Evolutionary conservation across 306 rosid species (phyloP).

Genomic region (Lathyrus tuberosus): DNA sequence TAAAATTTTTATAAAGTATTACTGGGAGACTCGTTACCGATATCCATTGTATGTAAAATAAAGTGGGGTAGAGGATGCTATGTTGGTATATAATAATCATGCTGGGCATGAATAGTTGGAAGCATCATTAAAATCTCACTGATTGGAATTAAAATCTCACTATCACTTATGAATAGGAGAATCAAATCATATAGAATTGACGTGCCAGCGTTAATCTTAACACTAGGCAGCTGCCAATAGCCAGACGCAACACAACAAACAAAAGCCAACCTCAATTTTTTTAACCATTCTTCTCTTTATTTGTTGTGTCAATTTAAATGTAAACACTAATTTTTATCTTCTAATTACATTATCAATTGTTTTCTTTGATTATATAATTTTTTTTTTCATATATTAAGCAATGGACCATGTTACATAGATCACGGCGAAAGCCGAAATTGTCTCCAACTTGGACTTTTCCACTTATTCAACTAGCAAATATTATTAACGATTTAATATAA

Average conservation of each 20-base stretch:
- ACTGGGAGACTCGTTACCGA: too few species aligned
- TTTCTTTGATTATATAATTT: too few species aligned
- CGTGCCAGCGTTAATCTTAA: slow-evolving; percentile 4
- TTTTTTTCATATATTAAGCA: too few species aligned
- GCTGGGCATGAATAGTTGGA: slow-evolving; percentile 21
- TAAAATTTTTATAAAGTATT: too few species aligned
- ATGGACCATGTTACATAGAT: too few species aligned
- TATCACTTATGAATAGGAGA: slow-evolving; percentile 3
- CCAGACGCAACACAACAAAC: neutral
- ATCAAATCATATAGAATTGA: slow-evolving; percentile 7
- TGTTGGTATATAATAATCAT: slow-evolving; percentile 11
- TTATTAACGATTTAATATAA: too few species aligned
- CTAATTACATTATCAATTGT: neutral
- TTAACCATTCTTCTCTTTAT: neutral
- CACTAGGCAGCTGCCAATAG: slow-evolving; percentile 9
- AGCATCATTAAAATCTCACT: neutral
- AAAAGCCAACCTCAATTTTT: neutral
- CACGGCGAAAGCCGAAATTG: too few species aligned
- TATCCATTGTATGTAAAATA: neutral
- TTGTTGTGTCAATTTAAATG: neutral
- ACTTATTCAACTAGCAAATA: too few species aligned
- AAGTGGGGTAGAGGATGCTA: slow-evolving; percentile 15
- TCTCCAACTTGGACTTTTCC: too few species aligned
- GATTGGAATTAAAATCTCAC: slow-evolving; percentile 18
- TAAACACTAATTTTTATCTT: neutral